A percentile compares a stretch with the other conserved stretches of the same genome.
These are phyloP conservation scores for Rubia peregrina DNA, from an alignment of 305 asterid species.

Conservation along the genomic window DNA sequence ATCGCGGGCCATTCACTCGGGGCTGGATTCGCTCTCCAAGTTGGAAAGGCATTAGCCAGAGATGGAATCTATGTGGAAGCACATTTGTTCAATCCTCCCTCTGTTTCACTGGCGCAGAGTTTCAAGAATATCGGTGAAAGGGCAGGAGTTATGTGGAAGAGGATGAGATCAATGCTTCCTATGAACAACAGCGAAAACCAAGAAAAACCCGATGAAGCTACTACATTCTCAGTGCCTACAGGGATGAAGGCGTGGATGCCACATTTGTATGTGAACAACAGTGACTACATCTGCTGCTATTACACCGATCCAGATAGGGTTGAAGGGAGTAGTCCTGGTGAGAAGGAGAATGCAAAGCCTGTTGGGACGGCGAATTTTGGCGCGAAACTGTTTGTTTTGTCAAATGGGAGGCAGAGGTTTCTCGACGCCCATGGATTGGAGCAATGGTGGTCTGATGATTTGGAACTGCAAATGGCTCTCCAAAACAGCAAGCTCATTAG, in stretches of 20 bases:
- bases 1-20: constrained; percentile 89
- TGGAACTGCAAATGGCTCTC: constrained; percentile 69
- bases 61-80: constrained; percentile 82
- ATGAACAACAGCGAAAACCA: constrained; percentile 26
- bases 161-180: constrained; percentile 53
- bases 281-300: constrained; percentile 87
- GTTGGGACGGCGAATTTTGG: constrained; percentile 25
- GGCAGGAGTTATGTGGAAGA: constrained; percentile 66
- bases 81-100: constrained; percentile 94
- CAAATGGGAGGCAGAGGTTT: constrained; percentile 88
- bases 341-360: constrained; percentile 56
- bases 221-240: constrained; percentile 17
- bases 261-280: constrained; percentile 74
- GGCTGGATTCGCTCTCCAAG: constrained; percentile 93
- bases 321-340: constrained; percentile 21
- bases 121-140: constrained; percentile 60
- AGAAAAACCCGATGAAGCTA: constrained; percentile 21
- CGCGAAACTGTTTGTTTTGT: constrained; percentile 72
- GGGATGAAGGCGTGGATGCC: constrained; percentile 78
- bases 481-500: constrained; percentile 79
- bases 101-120: constrained; percentile 80
- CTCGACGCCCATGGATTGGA: constrained; percentile 93
- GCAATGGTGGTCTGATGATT: constrained; percentile 98
- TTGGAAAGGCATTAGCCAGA: constrained; percentile 84
- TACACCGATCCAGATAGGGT: constrained; percentile 54